A percentile compares a stretch with the other conserved stretches of the same genome.
These are phyloP conservation scores for Cystoisospora suis DNA, from an alignment of 169 alveolate genomes.

Conservation along the genomic window DNA sequence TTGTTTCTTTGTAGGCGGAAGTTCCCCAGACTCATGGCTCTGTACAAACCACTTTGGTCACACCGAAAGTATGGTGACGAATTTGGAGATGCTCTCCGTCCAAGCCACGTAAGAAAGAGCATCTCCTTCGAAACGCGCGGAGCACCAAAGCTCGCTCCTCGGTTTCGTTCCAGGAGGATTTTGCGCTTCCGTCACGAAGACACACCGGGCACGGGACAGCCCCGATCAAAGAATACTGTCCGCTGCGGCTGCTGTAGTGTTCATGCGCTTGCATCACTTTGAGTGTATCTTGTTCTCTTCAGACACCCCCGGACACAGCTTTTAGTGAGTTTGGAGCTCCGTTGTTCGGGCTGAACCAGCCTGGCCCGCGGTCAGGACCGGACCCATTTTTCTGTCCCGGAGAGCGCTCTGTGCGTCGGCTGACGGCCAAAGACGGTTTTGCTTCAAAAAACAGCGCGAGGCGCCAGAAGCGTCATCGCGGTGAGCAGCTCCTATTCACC, in stretches of 20 bases:
- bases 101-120: conserved; percentile 85
- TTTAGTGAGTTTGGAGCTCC: not conserved
- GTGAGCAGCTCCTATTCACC: too few species aligned
- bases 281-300: not conserved
- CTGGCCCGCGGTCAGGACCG: too few species aligned
- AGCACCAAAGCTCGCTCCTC: not conserved
- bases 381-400: not conserved
- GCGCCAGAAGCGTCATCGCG: too few species aligned
- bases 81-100: conserved; percentile 80
- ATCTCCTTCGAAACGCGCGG: not conserved
- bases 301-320: not conserved
- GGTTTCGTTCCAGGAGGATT: not conserved
- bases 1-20: conserved; percentile 55
- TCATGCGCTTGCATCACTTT: not conserved
- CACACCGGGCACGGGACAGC: not conserved
- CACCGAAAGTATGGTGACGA: conserved; percentile 27
- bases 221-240: not conserved
- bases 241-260: not conserved
- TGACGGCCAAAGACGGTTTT: not conserved
- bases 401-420: not conserved
- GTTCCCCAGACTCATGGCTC: conserved; percentile 33
- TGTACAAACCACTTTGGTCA: conserved; percentile 30
- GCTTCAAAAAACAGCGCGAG: not conserved
- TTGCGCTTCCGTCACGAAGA: not conserved
- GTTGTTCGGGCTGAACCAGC: too few species aligned